These are phyloP conservation scores for Phaffia rhodozyma DNA, from an alignment of 1,284 basidiomycete species.

Conservation along the genomic window DNA sequence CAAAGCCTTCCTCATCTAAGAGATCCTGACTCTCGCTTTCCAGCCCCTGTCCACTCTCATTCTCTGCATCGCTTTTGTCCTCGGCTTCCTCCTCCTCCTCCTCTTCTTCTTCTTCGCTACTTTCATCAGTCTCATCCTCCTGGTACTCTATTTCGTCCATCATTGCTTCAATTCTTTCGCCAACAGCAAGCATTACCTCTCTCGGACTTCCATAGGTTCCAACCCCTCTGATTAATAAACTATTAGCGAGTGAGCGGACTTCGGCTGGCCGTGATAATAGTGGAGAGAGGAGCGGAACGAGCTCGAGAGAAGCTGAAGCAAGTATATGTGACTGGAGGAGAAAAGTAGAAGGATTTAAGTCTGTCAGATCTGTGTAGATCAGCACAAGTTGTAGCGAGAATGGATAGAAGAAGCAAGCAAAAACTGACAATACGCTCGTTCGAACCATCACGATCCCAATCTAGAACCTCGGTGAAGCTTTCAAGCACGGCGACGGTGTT, in stretches of 20 bases:
- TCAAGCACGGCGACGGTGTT: slow-evolving; percentile 6
- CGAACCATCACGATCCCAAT: neutral
- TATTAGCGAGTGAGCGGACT: neutral
- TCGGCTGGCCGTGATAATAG: slow-evolving; percentile 4
- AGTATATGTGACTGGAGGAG: slow-evolving; percentile 4
- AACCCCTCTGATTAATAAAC: slow-evolving; percentile 8
- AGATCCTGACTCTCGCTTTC: neutral
- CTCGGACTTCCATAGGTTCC: slow-evolving; percentile 1
- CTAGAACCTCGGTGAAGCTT: slow-evolving; percentile 12
- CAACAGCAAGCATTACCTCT: slow-evolving; percentile 15
- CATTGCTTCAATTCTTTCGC: slow-evolving; percentile 11
- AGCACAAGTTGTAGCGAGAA: neutral
- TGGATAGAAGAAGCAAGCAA: neutral
- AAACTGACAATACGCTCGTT: neutral
- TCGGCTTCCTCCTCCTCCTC: neutral
- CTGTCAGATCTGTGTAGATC: neutral
- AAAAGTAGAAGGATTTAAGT: neutral
- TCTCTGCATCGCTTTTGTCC: neutral
- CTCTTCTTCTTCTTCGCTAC: neutral
- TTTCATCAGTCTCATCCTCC: neutral
- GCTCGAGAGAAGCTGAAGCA: neutral
- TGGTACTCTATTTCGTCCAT: slow-evolving; percentile 1
- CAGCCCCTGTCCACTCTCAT: neutral
- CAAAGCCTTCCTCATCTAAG: neutral
- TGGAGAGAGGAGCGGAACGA: slow-evolving; percentile 10